Evolutionary conservation across 2,329 filamentous ascomycete species (phyloP), one percentile per base, ranked within the genome.

Genomic region (Penicillium concentricum): DNA sequence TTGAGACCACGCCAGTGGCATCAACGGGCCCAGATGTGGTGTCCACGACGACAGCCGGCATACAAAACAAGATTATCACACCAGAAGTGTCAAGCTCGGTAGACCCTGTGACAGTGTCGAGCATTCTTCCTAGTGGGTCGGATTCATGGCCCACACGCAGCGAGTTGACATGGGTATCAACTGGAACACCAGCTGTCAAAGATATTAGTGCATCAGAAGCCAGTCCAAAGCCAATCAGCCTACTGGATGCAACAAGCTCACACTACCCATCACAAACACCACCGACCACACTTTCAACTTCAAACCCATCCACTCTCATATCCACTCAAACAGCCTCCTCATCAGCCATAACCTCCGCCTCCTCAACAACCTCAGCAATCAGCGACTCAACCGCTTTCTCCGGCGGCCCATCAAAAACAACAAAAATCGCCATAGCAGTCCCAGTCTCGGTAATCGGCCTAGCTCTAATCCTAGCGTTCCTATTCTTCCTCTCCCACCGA

Each of bases 381-480:
- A 39, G 16, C 30, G 55, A 51, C 3, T 12, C 49, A 32, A 37
- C 51, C 42, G 13, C 47, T 10, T 54, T 39, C 16, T 59, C 62
- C 15, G 50, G 55, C 32, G 43, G 56, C 13, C 44, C 34, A 18
- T 62, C 64, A 26, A 66, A 58, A 35, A 62, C 53, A 26, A 71
- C 60, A 8, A 70, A 68, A 54, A 52, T 73, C 39, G 69, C 70
- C 42, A 72, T 72, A 39, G 69, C 67, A n/a, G 56, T 73, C n/a
- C 70, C 70, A n/a, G 56, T 73, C 39, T 59, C 69, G 24, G 51
- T 72, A 22, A 60, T 71, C 28, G 69, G 69, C 2, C 54, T 67
- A n/a, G 51, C 64, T 7, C 51, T 68, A 18, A 56, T 73, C 43
- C 54, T 58, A 24, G 63, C 60, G 1, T 37, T 71, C 8, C 16